phyloP scores from a whole-genome alignment of 2,329 filamentous ascomycete species.

The Beauveria rudraprayagi region DNA sequence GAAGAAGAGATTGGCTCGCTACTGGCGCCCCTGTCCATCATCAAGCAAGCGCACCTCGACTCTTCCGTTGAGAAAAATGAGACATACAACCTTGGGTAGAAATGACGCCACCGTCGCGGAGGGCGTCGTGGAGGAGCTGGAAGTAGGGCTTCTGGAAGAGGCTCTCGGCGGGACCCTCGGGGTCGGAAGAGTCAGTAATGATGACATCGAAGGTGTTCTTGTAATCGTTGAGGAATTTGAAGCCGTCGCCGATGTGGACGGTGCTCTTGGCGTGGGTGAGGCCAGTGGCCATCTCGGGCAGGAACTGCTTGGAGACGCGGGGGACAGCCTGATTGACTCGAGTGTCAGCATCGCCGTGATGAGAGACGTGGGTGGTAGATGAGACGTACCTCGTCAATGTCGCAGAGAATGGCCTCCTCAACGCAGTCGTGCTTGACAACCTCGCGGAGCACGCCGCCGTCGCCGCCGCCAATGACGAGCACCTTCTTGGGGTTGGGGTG shows the following conservation, averaged over 20 bases:
- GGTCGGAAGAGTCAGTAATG: slow-evolving; percentile 97
- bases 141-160: slow-evolving; percentile 99
- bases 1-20: background rate
- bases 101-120: slow-evolving; percentile 94
- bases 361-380: too few relatives aligned
- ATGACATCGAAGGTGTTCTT: slow-evolving; percentile 98
- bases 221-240: slow-evolving; percentile 95
- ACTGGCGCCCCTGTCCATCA: slow-evolving; percentile 20
- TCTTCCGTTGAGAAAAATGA: slow-evolving; percentile 50
- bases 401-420: slow-evolving; percentile 92
- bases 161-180: slow-evolving; percentile 90
- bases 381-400: slow-evolving; percentile 74
- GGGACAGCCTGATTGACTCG: slow-evolving; percentile 61
- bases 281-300: slow-evolving; percentile 86
- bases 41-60: slow-evolving; percentile 26
- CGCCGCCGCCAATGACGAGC: slow-evolving; percentile 93
- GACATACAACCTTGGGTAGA: slow-evolving; percentile 99
- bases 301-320: slow-evolving; percentile 95
- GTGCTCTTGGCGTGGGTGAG: slow-evolving; percentile 92
- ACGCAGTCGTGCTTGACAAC: slow-evolving; percentile 98
- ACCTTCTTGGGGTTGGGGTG: slow-evolving; percentile 98
- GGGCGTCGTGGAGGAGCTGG: slow-evolving; percentile 80
- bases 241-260: slow-evolving; percentile 91
- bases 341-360: background rate
- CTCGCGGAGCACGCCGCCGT: slow-evolving; percentile 95